Percentiles rank a stretch among this genome's conserved stretches.
Conservation (phyloP, 192 early-diverging fungal genomes). For the Coemansia sp. region DNA sequence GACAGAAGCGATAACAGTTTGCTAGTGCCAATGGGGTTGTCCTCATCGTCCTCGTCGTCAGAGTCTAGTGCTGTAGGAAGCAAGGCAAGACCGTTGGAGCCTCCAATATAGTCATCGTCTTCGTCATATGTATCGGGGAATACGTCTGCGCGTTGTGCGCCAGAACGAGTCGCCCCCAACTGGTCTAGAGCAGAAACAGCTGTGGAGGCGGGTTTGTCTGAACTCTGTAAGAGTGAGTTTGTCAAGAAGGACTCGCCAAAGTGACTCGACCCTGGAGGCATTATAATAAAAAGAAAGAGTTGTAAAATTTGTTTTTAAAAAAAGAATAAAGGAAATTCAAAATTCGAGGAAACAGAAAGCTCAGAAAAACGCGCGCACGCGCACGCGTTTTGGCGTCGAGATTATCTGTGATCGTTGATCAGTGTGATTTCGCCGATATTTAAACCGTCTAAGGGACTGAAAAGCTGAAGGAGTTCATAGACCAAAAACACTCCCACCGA, state of each 20-base stretch:
- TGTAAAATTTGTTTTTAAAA: neutral
- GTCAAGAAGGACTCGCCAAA: conserved; percentile 2
- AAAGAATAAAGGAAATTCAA: neutral
- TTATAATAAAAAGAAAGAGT: neutral
- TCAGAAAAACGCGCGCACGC: neutral
- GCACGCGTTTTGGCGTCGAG: neutral
- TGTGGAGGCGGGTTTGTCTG: neutral
- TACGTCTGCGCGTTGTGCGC: neutral
- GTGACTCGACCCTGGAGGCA: neutral
- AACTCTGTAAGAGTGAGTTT: neutral
- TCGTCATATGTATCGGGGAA: conserved; percentile 6
- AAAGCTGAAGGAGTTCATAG: no score
- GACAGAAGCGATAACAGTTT: conserved; percentile 3
- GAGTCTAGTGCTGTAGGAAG: conserved; percentile 31
- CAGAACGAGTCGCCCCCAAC: neutral
- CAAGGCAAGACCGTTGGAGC: conserved; percentile 12
- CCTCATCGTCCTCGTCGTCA: conserved; percentile 8
- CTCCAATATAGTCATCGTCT: neutral
- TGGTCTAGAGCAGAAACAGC: neutral
- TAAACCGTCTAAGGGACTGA: no score
- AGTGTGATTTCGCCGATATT: neutral
- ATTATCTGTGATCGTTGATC: neutral
- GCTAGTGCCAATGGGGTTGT: neutral
- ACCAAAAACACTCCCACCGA: no score
- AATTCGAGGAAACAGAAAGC: neutral